Evolutionary conservation across 1,284 basidiomycete species (phyloP), one percentile per base, ranked within the genome.

Genomic region (Melampsora americana): DNA sequence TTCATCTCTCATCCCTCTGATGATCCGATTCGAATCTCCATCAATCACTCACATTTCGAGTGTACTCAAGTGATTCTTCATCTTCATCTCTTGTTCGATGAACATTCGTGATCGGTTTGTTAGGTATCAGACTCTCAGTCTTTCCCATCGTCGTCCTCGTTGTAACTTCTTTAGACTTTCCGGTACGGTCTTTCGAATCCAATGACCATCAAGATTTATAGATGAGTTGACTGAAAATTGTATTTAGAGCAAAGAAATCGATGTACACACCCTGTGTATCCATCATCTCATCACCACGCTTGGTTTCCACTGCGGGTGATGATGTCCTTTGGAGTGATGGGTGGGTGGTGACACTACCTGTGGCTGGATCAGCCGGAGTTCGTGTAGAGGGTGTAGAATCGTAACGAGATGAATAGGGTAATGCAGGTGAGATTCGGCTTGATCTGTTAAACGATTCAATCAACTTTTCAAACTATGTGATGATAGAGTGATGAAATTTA

Each of bases 31-130:
- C 23, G 23, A 53, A 23, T 53, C n/a, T n/a, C 50, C 50, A 5
- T 18, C 50, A 23, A 35, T n/a, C 46, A 67, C 66, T 16, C n/a
- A 75, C 72, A 30, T 75, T 75, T 23, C 72, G 48, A 46, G 72
- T 75, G 59, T 75, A 75, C 44, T 75, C 72, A 18, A 75, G 56
- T 26, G 72, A 75, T 50, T 75, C 72, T 35, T 75, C 72, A 68
- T 75, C 72, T 35, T 75, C 72, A 32, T 75, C 72, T 26, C 30
- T 32, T 46, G 53, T 12, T 42, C 23, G 64, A 4, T 66, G 14
- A 23, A 6, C 18, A 61, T 12, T 53, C 50, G 50, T 18, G 23
- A 53, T 4, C 3, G 50, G 18, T 53, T 53, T 53, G 35, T 35
- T 35, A 35, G 35, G 35, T 35, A 35, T 35, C 5, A 35, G 35